A percentile compares a stretch with the other conserved stretches of the same genome.
These are phyloP conservation scores for Penicillium sp. DNA, from an alignment of 2,329 filamentous ascomycete genomes.

Conservation along the genomic window DNA sequence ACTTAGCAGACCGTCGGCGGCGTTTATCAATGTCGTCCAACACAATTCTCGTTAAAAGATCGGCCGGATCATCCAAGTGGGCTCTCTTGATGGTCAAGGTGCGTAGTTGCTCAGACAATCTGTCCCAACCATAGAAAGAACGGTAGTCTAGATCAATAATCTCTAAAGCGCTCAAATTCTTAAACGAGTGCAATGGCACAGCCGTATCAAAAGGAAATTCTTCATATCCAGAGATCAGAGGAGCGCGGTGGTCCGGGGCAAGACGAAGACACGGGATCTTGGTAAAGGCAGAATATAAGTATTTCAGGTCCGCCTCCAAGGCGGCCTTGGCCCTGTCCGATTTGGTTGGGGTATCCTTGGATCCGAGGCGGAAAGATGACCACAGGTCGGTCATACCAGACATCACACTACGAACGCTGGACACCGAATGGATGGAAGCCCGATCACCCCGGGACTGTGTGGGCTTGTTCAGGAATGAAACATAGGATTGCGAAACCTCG, in stretches of 20 bases:
- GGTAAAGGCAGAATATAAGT: slow-evolving; percentile 96
- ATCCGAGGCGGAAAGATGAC: slow-evolving; percentile 80
- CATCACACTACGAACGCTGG: slow-evolving; percentile 95
- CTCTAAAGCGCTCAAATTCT: slow-evolving; percentile 90
- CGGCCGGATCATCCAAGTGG: slow-evolving; percentile 81
- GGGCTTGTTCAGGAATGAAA: slow-evolving; percentile 85
- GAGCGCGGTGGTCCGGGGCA: slow-evolving; percentile 87
- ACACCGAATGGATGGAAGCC: slow-evolving; percentile 91
- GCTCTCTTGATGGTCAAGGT: slow-evolving; percentile 86
- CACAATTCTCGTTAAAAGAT: slow-evolving; percentile 88
- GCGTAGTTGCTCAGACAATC: slow-evolving; percentile 83
- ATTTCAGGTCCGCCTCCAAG: slow-evolving; percentile 82
- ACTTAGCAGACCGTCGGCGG: slow-evolving; percentile 80
- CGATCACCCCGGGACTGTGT: slow-evolving; percentile 80
- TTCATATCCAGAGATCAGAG: slow-evolving; percentile 87
- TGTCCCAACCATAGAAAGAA: slow-evolving; percentile 97
- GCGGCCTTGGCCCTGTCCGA: slow-evolving; percentile 87
- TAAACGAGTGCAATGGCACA: slow-evolving; percentile 94
- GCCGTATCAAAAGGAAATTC: slow-evolving; percentile 98
- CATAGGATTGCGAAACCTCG: slow-evolving; percentile 80
- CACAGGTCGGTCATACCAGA: slow-evolving; percentile 92
- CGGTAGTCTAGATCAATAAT: slow-evolving; percentile 94
- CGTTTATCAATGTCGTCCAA: slow-evolving; percentile 95
- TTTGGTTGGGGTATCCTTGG: slow-evolving; percentile 74
- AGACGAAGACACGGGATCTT: slow-evolving; percentile 92